These are phyloP conservation scores for Trichoderma orchidacearum DNA, from an alignment of 495 filamentous ascomycete species.

Conservation along the genomic window DNA sequence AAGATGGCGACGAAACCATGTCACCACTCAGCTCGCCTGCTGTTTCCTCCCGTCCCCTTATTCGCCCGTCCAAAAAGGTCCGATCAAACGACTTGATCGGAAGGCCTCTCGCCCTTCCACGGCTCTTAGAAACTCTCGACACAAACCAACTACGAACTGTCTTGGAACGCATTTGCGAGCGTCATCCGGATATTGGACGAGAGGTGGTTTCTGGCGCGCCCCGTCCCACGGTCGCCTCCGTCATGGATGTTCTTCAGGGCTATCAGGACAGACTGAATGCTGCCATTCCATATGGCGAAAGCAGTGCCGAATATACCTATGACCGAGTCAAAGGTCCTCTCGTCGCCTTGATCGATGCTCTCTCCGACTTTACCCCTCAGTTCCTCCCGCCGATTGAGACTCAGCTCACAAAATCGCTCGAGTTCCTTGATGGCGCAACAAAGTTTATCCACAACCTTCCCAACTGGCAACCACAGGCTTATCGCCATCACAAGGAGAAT, in stretches of 20 bases:
- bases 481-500: slow-evolving; percentile 83
- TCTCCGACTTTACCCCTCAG: slow-evolving; percentile 87
- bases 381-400: slow-evolving; percentile 85
- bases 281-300: slow-evolving; percentile 79
- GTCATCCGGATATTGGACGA: slow-evolving; percentile 65
- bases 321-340: slow-evolving; percentile 81
- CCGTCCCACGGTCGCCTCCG: slow-evolving; percentile 65
- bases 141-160: slow-evolving; percentile 67
- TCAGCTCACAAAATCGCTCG: slow-evolving; percentile 63
- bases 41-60: slow-evolving; percentile 44
- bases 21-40: slow-evolving; percentile 74
- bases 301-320: slow-evolving; percentile 83
- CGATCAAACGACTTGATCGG: slow-evolving; percentile 59
- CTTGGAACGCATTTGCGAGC: slow-evolving; percentile 75
- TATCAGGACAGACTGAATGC: slow-evolving; percentile 66
- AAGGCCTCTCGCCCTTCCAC: slow-evolving; percentile 64
- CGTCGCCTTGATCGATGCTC: slow-evolving; percentile 67
- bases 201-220: slow-evolving; percentile 81
- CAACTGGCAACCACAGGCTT: slow-evolving; percentile 68
- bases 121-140: slow-evolving; percentile 83
- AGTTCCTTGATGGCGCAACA: slow-evolving; percentile 78
- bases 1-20: slow-evolving; percentile 71
- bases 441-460: slow-evolving; percentile 81
- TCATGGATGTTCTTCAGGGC: slow-evolving; percentile 61
- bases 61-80: slow-evolving; percentile 45